A percentile compares a stretch with the other conserved stretches of the same genome.
Conservation (phyloP, 2,329 filamentous ascomycete genomes). For the Iodosphaeria phyllophila region DNA sequence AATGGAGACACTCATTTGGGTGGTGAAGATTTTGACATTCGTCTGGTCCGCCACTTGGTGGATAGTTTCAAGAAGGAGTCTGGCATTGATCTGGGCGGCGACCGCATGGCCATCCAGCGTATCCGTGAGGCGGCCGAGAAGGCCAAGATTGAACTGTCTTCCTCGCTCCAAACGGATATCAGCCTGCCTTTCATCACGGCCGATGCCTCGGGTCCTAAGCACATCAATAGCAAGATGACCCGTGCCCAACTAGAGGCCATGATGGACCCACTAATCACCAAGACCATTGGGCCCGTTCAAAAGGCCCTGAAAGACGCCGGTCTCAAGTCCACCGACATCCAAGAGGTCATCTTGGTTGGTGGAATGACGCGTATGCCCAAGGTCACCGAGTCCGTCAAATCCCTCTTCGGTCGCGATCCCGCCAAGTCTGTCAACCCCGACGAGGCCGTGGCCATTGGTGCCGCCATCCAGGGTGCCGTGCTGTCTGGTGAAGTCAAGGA, state of each 20-base stretch:
- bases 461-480: conserved; percentile 91
- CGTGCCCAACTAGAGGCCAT: conserved; percentile 85
- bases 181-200: conserved; percentile 98
- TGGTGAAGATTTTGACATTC: conserved; percentile 96
- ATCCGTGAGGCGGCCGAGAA: conserved; percentile 98
- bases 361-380: conserved; percentile 99
- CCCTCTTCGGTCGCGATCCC: conserved; percentile 87
- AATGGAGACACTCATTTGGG: conserved; percentile 97
- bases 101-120: conserved; percentile 98
- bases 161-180: conserved; percentile 88
- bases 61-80: conserved; percentile 94
- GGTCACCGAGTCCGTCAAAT: conserved; percentile 90
- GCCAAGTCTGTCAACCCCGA: conserved; percentile 98
- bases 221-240: conserved; percentile 92
- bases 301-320: conserved; percentile 94
- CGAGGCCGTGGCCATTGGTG: conserved; percentile 94
- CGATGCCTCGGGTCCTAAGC: conserved; percentile 86
- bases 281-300: conserved; percentile 80
- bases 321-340: conserved; percentile 80
- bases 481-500: conserved; percentile 94
- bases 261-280: conserved; percentile 72
- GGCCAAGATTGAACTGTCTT: conserved; percentile 97
- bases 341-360: conserved; percentile 95
- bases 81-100: conserved; percentile 70
- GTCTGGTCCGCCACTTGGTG: conserved; percentile 81